Conservation (phyloP, 2,329 filamentous ascomycete genomes). For the Pseudocercospora musae region DNA sequence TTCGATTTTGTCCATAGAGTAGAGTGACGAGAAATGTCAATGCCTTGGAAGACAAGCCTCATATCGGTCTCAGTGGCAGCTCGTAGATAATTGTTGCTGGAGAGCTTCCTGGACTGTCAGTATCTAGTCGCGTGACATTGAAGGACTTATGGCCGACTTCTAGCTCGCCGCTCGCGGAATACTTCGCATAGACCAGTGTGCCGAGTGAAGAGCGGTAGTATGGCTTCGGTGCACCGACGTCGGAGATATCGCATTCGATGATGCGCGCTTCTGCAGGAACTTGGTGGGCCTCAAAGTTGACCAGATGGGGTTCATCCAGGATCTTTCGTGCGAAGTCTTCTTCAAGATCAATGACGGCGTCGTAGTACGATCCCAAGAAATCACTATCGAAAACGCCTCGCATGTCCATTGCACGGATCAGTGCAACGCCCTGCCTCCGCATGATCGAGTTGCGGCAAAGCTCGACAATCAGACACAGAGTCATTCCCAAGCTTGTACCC, state of each 20-base stretch:
- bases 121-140: background rate
- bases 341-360: slow-evolving; percentile 8
- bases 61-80: background rate
- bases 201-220: background rate
- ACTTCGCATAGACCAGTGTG: background rate
- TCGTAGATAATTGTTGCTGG: background rate
- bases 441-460: slow-evolving; percentile 10
- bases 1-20: too few relatives aligned
- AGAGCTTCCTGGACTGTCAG: background rate
- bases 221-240: background rate
- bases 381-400: slow-evolving; percentile 14
- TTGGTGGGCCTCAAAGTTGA: background rate
- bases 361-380: slow-evolving; percentile 8
- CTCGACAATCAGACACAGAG: slow-evolving; percentile 6
- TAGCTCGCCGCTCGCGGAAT: background rate
- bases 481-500: slow-evolving; percentile 4
- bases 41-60: background rate
- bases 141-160: background rate
- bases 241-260: background rate
- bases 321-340: background rate
- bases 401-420: slow-evolving; percentile 5
- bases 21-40: too few relatives aligned
- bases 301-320: background rate
- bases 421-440: slow-evolving; percentile 7
- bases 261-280: background rate